Evolutionary conservation across 306 rosid genomes (phyloP).

Genomic region (Myrica gale): DNA sequence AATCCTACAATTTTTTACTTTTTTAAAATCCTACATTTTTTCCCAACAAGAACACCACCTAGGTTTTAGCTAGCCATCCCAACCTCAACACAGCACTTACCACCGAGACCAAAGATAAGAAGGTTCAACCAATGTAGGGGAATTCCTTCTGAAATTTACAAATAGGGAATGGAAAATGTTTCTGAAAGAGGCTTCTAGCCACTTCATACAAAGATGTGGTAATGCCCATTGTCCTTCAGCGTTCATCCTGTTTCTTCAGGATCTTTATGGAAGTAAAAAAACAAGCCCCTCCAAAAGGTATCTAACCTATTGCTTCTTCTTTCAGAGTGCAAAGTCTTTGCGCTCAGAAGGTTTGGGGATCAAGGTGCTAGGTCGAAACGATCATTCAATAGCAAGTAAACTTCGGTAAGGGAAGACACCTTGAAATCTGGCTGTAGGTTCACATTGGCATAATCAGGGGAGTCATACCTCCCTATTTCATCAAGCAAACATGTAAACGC

Average conservation of each 20-base stretch:
- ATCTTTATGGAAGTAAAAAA: background rate
- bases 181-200: background rate
- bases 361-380: slow-evolving; percentile 69
- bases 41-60: too few relatives aligned
- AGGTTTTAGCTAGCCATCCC: too few relatives aligned
- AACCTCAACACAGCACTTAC: too few relatives aligned
- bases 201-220: background rate
- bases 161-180: background rate
- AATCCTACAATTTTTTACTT: too few relatives aligned
- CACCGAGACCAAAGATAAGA: too few relatives aligned
- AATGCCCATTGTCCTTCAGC: background rate
- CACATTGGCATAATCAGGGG: slow-evolving; percentile 46
- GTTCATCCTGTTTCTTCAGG: background rate
- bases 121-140: too few relatives aligned
- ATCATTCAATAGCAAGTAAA: slow-evolving; percentile 53
- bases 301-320: slow-evolving; percentile 6
- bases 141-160: too few relatives aligned
- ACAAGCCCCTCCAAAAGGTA: background rate
- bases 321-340: background rate
- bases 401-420: slow-evolving; percentile 72
- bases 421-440: slow-evolving; percentile 72
- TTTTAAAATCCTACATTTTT: too few relatives aligned
- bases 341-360: slow-evolving; percentile 21
- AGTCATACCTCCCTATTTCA: slow-evolving; percentile 67
- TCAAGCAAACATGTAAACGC: slow-evolving; percentile 87